Base-by-base conservation (phyloP, 192 early-diverging fungal genomes). In the Umbelopsis ramanniana region DNA sequence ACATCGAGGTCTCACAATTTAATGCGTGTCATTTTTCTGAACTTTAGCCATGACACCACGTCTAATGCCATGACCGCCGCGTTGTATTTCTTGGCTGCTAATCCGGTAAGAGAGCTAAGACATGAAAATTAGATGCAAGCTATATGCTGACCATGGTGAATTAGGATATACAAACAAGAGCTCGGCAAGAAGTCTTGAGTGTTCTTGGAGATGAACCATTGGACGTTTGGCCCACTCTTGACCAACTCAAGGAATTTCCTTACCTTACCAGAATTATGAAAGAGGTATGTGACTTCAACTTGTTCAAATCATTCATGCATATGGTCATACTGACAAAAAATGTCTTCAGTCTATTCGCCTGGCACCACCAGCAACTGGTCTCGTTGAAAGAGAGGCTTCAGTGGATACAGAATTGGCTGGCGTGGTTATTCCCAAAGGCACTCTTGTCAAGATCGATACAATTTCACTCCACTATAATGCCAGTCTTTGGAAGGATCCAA, bases 11-110 rank as follows among this genome's bases (percentile, higher is more conserved):
- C 6, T 43, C 40, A 43, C 40, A 5, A 43, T 12, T 43, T 43
- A 12, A 43, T 43, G 11, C 11, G 40, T 43, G 11, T 43, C 24
- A 33, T 29, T 33, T 57, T 14, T 24, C 1, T 29, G 23, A 55
- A 55, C 73, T 83, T 80, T 17, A 57, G 85, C 22, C 82, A 87
- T 67, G 83, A 84, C 23, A 76, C 83, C 33, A 83, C 83, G 1
- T 79, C 85, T 4, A 76, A 77, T 43, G 73, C 78, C 15, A 68
- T 87, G 15, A 76, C 73, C 67, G 72, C 79, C 26, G 38, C 77
- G 38, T 70, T 85, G 54, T 79, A 79, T 57, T 79, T 82, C 68
- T 75, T 87, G 23, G 85, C 85, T 57, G 24, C 24, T 24, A 57
- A 57, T 15, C 23, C 5, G 6, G 54, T 57, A 29, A 57, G 54